phyloP scores from a whole-genome alignment of 2,329 filamentous ascomycete genomes.

The Colletotrichum trifolii region DNA sequence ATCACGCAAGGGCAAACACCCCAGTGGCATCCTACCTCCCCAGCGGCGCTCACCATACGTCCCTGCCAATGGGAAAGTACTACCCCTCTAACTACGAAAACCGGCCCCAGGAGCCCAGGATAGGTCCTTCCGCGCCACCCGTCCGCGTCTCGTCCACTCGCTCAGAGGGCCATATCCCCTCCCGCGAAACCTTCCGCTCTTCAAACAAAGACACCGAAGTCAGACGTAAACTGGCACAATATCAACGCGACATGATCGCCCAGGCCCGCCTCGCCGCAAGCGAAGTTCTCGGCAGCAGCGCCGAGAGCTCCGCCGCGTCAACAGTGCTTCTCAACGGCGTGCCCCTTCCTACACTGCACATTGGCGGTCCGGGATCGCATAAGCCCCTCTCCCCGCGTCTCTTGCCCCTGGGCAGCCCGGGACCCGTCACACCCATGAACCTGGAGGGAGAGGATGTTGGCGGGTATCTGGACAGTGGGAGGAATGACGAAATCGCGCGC shows the following conservation, averaged over 20 bases:
- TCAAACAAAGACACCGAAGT: conserved; percentile 58
- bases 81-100: conserved; percentile 71
- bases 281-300: conserved; percentile 42
- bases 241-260: conserved; percentile 70
- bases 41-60: conserved; percentile 58
- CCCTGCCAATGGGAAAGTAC: conserved; percentile 70
- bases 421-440: conserved; percentile 71
- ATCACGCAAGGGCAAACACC: conserved; percentile 49
- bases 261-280: conserved; percentile 62
- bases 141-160: conserved; percentile 26
- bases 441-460: conserved; percentile 53
- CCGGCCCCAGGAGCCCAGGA: conserved; percentile 42
- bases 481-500: conserved; percentile 39
- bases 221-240: conserved; percentile 65
- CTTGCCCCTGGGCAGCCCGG: conserved; percentile 66
- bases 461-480: conserved; percentile 50
- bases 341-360: conserved; percentile 50
- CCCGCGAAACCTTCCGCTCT: conserved; percentile 39
- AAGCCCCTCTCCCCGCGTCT: conserved; percentile 64
- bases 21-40: conserved; percentile 64
- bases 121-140: conserved; percentile 21
- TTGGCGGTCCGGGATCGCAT: conserved; percentile 50
- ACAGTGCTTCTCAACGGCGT: conserved; percentile 49
- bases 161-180: conserved; percentile 41
- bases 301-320: conserved; percentile 41